phyloP scores from a whole-genome alignment of 1,139 yeast genomes.

The Arxiozyma telluris region DNA sequence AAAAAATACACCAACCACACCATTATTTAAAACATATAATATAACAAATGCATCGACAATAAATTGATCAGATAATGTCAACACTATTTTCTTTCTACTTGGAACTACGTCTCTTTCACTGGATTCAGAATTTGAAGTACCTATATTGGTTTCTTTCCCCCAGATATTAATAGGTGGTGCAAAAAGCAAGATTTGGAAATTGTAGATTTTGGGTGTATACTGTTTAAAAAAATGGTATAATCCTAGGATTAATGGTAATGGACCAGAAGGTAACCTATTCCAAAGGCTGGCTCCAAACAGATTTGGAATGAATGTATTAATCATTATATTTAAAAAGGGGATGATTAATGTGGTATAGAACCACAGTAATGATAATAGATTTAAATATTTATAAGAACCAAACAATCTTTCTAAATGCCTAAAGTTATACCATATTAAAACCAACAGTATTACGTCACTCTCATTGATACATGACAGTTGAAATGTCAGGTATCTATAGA shows the following conservation, averaged over 20 bases:
- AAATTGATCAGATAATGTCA: slow-evolving; percentile 28
- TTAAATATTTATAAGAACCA: slow-evolving; percentile 28
- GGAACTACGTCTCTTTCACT: neutral
- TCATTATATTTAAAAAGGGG: neutral
- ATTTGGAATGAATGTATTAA: slow-evolving; percentile 12
- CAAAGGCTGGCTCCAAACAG: slow-evolving; percentile 17
- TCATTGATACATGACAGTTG: slow-evolving; percentile 27
- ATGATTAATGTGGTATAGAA: slow-evolving; percentile 20
- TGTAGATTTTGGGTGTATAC: slow-evolving; percentile 28
- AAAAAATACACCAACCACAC: slow-evolving; percentile 19
- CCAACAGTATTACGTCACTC: slow-evolving; percentile 23
- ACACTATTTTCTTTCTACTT: slow-evolving; percentile 13
- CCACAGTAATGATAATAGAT: slow-evolving; percentile 19
- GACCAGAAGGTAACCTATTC: slow-evolving; percentile 25
- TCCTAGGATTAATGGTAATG: slow-evolving; percentile 22
- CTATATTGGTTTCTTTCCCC: neutral
- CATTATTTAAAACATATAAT: slow-evolving; percentile 25
- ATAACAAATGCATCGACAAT: slow-evolving; percentile 19
- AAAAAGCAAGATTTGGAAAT: slow-evolving; percentile 19
- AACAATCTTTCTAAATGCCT: slow-evolving; percentile 26
- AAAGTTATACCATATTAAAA: slow-evolving; percentile 27
- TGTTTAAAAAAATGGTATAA: slow-evolving; percentile 29
- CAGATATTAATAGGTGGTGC: slow-evolving; percentile 13
- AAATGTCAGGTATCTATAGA: slow-evolving; percentile 20
- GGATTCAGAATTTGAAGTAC: neutral